Evolutionary conservation across 179 eudicot species (phyloP).

Genomic region (Beta corolliflora): DNA sequence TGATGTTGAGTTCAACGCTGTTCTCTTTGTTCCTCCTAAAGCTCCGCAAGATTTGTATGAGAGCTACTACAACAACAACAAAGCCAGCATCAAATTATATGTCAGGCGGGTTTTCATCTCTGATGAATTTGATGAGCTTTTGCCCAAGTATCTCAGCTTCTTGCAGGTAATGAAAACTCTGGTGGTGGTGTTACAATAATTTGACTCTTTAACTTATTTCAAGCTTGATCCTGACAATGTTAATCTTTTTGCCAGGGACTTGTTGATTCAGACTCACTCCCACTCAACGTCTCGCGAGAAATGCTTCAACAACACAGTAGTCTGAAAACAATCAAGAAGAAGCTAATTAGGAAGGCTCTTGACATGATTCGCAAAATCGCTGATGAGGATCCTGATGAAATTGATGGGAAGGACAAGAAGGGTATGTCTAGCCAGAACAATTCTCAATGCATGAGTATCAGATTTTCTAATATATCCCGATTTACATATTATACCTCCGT

Average conservation of each 20-base stretch:
- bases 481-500: too few relatives aligned
- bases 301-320: slow-evolving; percentile 99
- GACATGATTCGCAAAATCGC: slow-evolving; percentile 98
- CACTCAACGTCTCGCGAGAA: slow-evolving; percentile 97
- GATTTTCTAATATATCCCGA: neutral
- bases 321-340: slow-evolving; percentile 96
- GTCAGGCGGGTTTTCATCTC: slow-evolving; percentile 96
- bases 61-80: slow-evolving; percentile 86
- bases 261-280: slow-evolving; percentile 95
- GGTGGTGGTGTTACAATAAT: neutral
- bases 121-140: slow-evolving; percentile 94
- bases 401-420: slow-evolving; percentile 66
- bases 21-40: slow-evolving; percentile 88
- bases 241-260: slow-evolving; percentile 64
- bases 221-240: slow-evolving; percentile 26
- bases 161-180: slow-evolving; percentile 56
- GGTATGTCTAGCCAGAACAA: slow-evolving; percentile 42
- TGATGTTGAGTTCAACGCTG: slow-evolving; percentile 98
- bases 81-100: slow-evolving; percentile 83
- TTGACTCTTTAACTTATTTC: slow-evolving; percentile 11
- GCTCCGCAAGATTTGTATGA: slow-evolving; percentile 97
- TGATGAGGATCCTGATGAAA: slow-evolving; percentile 95
- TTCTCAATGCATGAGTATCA: neutral
- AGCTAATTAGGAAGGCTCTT: slow-evolving; percentile 93
- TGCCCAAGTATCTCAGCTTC: slow-evolving; percentile 92